Evolutionary conservation across 2,329 filamentous ascomycete species (phyloP), one percentile per base, ranked within the genome.

Genomic region (Fusarium equiseti): DNA sequence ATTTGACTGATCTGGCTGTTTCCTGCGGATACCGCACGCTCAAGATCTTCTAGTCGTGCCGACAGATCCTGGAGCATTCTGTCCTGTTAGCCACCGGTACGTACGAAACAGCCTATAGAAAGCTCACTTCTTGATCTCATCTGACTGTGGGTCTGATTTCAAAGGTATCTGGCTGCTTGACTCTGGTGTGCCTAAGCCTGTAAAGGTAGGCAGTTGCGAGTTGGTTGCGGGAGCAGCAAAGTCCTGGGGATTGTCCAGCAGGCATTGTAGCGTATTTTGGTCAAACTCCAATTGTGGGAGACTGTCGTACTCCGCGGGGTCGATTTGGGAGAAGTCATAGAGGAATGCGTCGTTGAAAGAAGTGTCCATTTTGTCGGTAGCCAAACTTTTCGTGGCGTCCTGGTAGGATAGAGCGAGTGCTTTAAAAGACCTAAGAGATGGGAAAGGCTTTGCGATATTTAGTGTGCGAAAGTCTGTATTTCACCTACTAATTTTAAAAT

Each of bases 301-400:
- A 42, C 48, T 46, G 7, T 42, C 32, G 18, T 53, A 59, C 6
- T 59, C 57, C 8, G 15, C 40, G 27, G 40, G 49, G 16, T 52
- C 49, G 24, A 54, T 42, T 32, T 59, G 31, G 18, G 57, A 59
- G 43, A 59, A 59, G 42, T 59, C 49, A 22, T 53, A 59, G 43
- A 59, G 57, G 20, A 50, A 31, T 15, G 42, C 16, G 22, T 54
- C 43, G 31, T 59, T 45, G 15, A 56, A 56, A 32, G 40, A 46
- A n/a, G 57, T 38, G 24, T 59, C 57, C 24, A 59, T 56, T n/a
- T n/a, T n/a, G n/a, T n/a, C n/a, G n/a, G n/a, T n/a, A n/a, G n/a
- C n/a, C n/a, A n/a, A n/a, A n/a, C n/a, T n/a, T n/a, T n/a, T n/a
- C n/a, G n/a, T n/a, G n/a, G n/a, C n/a, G n/a, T n/a, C n/a, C n/a